Evolutionary conservation across 306 rosid genomes (phyloP), one percentile per base, ranked within the genome.

Genomic region (Canavalia gladiata): DNA sequence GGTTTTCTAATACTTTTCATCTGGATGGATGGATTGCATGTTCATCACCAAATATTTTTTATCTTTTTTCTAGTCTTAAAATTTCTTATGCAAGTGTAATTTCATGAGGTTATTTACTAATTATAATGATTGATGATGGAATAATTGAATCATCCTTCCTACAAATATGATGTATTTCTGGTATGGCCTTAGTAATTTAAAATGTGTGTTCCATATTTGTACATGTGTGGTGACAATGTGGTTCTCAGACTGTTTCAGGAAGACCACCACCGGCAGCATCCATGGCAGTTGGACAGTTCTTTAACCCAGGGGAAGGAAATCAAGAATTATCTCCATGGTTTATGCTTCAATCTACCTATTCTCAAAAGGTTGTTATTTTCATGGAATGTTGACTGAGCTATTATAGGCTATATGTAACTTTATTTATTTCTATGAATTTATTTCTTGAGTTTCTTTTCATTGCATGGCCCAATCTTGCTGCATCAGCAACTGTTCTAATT

Each of bases 231-330:
- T 89, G 87, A 88, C 89, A 76, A 73, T 86, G 68, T 77, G 74
- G 82, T 89, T 77, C 66, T 84, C 97, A 96, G 99, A 84, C 94
- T 85, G 79, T 96, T 90, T 92, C 99, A 88, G 99, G 98, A 72
- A 96, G 99, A 87, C 99, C 99, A 80, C 98, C 98, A 46, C 99
- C 98, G 62, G 98, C 99, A 58, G 92, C 90, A 82, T 93, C 99
- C 82, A 96, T 96, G 99, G 99, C 97, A 60, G 98, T 96, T 84
- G 99, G 99, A 82, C 97, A 96, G 87, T 96, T 96, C 87, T 96
- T 84, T 84, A 93, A 92, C 77, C 98, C 97, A n/a, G 85, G 84
- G 72, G 98, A 92, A 81, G 98, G 97, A 80, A 87, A 82, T 79
- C 80, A 76, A 79, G 91, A 89, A 70, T 79, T 96, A 82, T 90